Conservation (phyloP, 139 green algal genomes). For the Microglena sp. region DNA sequence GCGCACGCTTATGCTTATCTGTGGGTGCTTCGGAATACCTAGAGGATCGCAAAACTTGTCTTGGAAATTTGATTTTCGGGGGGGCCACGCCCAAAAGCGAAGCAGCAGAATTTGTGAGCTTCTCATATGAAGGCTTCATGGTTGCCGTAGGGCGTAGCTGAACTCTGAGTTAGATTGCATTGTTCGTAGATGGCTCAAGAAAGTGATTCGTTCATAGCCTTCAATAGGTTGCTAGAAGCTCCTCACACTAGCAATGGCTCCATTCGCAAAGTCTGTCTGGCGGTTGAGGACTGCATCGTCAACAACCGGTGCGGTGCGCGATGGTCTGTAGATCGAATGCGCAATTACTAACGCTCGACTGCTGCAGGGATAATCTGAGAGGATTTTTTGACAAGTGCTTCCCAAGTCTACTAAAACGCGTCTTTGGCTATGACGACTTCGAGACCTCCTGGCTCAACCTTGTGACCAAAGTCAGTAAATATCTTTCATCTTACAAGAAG, state of each 20-base stretch:
- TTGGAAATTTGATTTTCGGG: no score
- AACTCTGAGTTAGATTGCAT: no score
- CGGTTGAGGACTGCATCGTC: constrained; percentile 55
- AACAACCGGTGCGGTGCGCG: constrained; percentile 36
- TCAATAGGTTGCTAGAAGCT: constrained; percentile 22
- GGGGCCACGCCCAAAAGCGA: no score
- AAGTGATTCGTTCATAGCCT: constrained; percentile 14
- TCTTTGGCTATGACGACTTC: constrained; percentile 72
- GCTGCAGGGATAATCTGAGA: constrained; percentile 64
- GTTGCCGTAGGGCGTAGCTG: no score
- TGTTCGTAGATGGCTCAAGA: no score
- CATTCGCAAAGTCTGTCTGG: constrained; percentile 38
- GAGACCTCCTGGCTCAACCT: constrained; percentile 58
- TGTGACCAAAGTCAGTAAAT: constrained; percentile 41
- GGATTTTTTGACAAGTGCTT: constrained; percentile 79
- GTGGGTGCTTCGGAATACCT: no score
- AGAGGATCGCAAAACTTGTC: no score
- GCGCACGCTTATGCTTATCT: no score
- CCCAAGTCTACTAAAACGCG: constrained; percentile 47
- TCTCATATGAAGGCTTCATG: no score
- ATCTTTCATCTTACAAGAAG: no score
- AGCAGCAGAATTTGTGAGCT: no score
- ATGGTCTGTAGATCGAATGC: not conserved
- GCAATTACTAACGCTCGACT: not conserved
- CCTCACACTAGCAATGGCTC: constrained; percentile 18